Base-by-base conservation (phyloP, 2,329 filamentous ascomycete genomes). In the Colletotrichum ledebouriae region DNA sequence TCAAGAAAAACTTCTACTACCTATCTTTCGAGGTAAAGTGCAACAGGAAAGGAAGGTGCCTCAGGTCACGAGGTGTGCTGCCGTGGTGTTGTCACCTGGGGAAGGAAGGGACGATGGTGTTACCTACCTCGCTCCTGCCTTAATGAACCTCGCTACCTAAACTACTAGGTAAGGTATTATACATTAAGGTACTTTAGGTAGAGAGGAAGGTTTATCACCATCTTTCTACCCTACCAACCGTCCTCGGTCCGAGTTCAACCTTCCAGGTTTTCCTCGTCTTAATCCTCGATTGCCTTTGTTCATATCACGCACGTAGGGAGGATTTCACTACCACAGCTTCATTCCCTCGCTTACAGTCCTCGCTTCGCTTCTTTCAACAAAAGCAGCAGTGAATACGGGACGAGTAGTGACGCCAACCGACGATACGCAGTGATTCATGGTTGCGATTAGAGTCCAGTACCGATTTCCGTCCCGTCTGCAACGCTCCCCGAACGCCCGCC, bases 91-190 rank as follows among this genome's bases (percentile, higher is more conserved):
- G 49, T 42, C 17, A n/a, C 37, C n/a, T 12, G 22, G 22, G 17
- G 34, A 57, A 37, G 63, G 50, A 67, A 63, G 59, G 63, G 33
- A 41, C 13, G 59, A 15, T 29, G 17, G 50, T 56, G 42, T 44
- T 20, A 63, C 59, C 34, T 42, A 34, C 63, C 50, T 56, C 41
- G 29, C 33, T 15, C 37, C 22, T 59, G 34, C 29, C 41, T 61
- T 55, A 12, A 39, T 7, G 37, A 13, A 39, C 10, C 10, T 39
- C 3, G 11, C 1, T 39, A 39, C 10, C 10, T 39, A 37, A 3
- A 3, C 7, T 37, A 22, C 3, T 4, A 39, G 37, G 37, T 13
- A 39, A 39, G 37, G 2, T 39, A 11, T 12, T 11, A 39, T 39
- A 13, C 10, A 1, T 6, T 29, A 29, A 6, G 25, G 3, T 5